Evolutionary conservation across 306 rosid genomes (phyloP).

Genomic region (Luffa aegyptiaca): DNA sequence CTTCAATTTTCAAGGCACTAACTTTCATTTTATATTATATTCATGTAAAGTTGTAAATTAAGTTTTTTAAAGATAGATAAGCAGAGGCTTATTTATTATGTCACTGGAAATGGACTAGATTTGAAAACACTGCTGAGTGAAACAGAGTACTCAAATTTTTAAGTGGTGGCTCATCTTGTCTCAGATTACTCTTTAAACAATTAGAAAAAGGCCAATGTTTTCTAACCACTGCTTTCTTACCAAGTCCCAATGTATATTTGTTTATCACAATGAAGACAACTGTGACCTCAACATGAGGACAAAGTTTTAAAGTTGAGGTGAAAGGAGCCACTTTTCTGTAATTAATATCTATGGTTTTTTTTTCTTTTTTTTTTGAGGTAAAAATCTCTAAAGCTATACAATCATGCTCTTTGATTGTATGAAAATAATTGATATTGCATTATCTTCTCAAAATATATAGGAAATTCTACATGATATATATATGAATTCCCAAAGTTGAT

Average conservation of each 20-base stretch:
- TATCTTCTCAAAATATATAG: neutral
- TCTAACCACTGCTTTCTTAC: slow-evolving; percentile 1
- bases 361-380: no score
- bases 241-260: slow-evolving; percentile 5
- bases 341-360: neutral
- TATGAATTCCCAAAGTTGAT: neutral
- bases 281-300: slow-evolving; percentile 2
- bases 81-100: neutral
- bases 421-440: neutral
- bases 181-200: slow-evolving; percentile 5
- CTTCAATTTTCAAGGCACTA: slow-evolving; percentile 7
- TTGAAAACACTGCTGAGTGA: slow-evolving; percentile 2
- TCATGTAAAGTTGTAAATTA: neutral
- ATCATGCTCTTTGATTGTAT: neutral
- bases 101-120: slow-evolving; percentile 2
- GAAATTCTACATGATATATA: neutral
- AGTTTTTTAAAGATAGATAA: neutral
- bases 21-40: slow-evolving; percentile 4
- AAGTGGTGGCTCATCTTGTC: slow-evolving; percentile 11
- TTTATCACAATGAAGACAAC: slow-evolving; percentile 7
- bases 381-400: neutral
- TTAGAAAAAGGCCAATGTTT: neutral
- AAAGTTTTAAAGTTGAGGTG: slow-evolving; percentile 6
- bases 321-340: neutral
- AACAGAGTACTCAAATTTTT: neutral